Conservation (phyloP, 1,139 yeast species). For the Pichia sp. region DNA sequence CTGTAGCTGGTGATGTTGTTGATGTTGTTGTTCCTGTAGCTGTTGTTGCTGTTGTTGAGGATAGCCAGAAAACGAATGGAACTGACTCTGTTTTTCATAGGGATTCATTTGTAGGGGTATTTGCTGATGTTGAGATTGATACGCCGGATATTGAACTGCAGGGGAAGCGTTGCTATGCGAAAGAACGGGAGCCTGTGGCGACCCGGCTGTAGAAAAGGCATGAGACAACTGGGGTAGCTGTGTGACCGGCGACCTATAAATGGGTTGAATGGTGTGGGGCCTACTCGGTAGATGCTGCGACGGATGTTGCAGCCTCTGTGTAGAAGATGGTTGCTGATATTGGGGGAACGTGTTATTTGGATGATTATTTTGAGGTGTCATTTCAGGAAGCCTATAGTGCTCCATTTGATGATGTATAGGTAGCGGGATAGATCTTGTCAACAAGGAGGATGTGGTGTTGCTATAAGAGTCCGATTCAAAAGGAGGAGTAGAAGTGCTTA, state of each 20-base stretch:
- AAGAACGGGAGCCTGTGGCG: background rate
- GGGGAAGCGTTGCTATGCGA: background rate
- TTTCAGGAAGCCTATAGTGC: background rate
- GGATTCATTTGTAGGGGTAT: background rate
- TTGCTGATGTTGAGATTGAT: background rate
- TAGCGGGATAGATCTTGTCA: background rate
- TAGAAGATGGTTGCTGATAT: background rate
- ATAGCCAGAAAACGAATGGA: background rate
- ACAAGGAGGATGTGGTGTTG: background rate
- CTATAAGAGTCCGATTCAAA: background rate
- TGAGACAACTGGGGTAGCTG: background rate
- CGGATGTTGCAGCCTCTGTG: background rate
- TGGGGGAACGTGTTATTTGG: background rate
- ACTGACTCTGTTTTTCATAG: background rate
- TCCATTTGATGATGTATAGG: background rate
- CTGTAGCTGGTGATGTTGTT: background rate
- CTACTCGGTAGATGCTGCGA: background rate
- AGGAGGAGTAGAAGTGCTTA: background rate
- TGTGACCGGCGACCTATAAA: background rate
- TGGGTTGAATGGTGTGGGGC: background rate
- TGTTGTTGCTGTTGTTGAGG: background rate
- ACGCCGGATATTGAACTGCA: background rate
- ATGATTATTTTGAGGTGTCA: background rate
- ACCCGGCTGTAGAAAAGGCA: background rate
- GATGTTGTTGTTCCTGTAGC: conserved; percentile 1